Evolutionary conservation across 768 basidiomycete species (phyloP), one percentile per base, ranked within the genome.

Genomic region (Collybia mongolica): DNA sequence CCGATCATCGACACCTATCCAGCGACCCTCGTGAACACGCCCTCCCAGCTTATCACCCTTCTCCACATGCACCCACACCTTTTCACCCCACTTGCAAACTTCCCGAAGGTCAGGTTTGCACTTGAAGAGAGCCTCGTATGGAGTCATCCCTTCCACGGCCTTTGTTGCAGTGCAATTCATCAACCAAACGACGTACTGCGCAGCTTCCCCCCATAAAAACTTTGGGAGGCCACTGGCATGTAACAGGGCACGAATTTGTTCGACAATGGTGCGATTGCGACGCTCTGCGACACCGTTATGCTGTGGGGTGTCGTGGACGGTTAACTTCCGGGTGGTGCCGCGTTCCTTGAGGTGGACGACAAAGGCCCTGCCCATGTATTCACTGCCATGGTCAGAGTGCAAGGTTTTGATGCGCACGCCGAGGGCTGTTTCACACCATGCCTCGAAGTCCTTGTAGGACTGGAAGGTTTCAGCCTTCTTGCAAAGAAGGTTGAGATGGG

Each of bases 251-350:
- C 62, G 60, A 0, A 67, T 61, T 4, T 60, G 47, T 37, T 76
- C 66, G 2, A 70, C 15, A 7, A 73, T 53, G 0, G 67, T 72
- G 6, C 68, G 56, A 52, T 77, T 80, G 1, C 61, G 54, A 6
- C 66, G 58, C 56, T 80, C 70, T 0, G 76, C 69, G 9, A 77
- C 54, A 0, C 78, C 73, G 46, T 79, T 80, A 22, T 42, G 11
- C 41, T 23, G 22, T 15, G 22, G 23, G 15, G 20, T 73, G 49
- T 80, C 64, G 17, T 73, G 72, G 1, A 70, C 59, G 1, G 72
- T 77, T 1, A 70, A 57, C 42, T 72, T 63, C 6, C 64, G 67
- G 8, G 8, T 20, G 22, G 69, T 78, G 0, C 80, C 79, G 5
- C 61, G 39, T 0, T 39, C 32, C 2, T 62, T 57, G 2, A 71